phyloP scores from a whole-genome alignment of 805 yeast species.

The Zygotorulaspora chibaensis region DNA sequence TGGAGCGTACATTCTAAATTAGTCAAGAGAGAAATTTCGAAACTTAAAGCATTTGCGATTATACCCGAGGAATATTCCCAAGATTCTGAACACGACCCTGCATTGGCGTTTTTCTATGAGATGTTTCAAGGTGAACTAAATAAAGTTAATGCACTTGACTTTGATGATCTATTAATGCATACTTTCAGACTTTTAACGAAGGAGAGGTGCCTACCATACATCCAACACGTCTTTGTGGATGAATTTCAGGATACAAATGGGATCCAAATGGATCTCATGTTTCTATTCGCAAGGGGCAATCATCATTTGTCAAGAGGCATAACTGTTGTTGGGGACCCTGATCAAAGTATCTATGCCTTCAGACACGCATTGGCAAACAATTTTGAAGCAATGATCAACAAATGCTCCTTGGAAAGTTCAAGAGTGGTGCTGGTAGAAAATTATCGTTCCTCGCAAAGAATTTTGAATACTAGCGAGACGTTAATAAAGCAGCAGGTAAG shows the following conservation, averaged over 20 bases:
- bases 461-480: conserved; percentile 58
- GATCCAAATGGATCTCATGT: conserved; percentile 68
- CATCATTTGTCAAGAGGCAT: conserved; percentile 46
- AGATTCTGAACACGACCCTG: conserved; percentile 29
- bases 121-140: conserved; percentile 49
- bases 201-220: conserved; percentile 42
- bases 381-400: conserved; percentile 51
- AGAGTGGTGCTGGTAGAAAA: conserved; percentile 55
- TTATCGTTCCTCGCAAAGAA: conserved; percentile 72
- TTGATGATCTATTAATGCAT: conserved; percentile 72
- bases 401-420: conserved; percentile 34
- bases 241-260: conserved; percentile 91
- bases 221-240: conserved; percentile 78
- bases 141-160: conserved; percentile 54
- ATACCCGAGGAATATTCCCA: conserved; percentile 40
- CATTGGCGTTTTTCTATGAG: conserved; percentile 42
- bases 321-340: conserved; percentile 94
- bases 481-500: conserved; percentile 56
- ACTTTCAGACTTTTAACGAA: conserved; percentile 47
- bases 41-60: conserved; percentile 51
- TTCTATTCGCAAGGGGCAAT: conserved; percentile 44
- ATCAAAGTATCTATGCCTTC: conserved; percentile 89
- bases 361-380: conserved; percentile 72
- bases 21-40: conserved; percentile 47
- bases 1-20: conserved; percentile 42